Conservation (phyloP, 768 basidiomycete genomes). For the Hericium erinaceus region DNA sequence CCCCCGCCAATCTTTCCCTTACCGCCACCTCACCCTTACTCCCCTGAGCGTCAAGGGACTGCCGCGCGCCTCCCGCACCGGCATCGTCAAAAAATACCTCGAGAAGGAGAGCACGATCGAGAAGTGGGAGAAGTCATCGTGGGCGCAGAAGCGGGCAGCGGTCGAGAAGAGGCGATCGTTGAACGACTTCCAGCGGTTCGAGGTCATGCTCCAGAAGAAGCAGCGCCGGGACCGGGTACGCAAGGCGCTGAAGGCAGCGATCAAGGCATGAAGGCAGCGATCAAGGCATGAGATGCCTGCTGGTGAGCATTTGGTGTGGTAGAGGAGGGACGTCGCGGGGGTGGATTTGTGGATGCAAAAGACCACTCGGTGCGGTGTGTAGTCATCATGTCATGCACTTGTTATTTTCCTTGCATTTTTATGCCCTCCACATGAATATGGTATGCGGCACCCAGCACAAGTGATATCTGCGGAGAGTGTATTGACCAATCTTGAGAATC, state of each 20-base stretch:
- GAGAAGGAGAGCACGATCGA: constrained; percentile 77
- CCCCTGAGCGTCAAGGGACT: constrained; percentile 74
- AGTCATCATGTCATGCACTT: constrained; percentile 6
- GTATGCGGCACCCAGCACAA: background rate
- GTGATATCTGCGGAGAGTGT: background rate
- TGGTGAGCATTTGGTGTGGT: background rate
- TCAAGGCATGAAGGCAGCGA: constrained; percentile 43
- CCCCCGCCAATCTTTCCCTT: constrained; percentile 85
- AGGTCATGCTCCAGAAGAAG: constrained; percentile 85
- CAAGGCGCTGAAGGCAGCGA: constrained; percentile 51
- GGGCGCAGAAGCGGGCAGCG: constrained; percentile 83
- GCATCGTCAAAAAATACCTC: constrained; percentile 74
- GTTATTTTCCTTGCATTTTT: background rate
- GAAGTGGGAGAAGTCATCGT: constrained; percentile 84
- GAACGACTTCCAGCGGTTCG: constrained; percentile 90
- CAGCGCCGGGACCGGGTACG: constrained; percentile 68
- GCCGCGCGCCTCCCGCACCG: constrained; percentile 79
- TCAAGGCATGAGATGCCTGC: constrained; percentile 32
- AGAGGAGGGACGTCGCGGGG: background rate
- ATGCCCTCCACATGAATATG: constrained; percentile 3
- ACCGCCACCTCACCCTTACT: constrained; percentile 88
- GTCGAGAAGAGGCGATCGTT: constrained; percentile 62
- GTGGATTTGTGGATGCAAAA: background rate
- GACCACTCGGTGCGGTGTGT: constrained; percentile 2
- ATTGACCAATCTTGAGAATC: too few relatives aligned